Percentiles rank a stretch among this genome's conserved stretches.
Evolutionary conservation across 495 filamentous ascomycete species (phyloP).

Genomic region (Penicillium paradoxum): DNA sequence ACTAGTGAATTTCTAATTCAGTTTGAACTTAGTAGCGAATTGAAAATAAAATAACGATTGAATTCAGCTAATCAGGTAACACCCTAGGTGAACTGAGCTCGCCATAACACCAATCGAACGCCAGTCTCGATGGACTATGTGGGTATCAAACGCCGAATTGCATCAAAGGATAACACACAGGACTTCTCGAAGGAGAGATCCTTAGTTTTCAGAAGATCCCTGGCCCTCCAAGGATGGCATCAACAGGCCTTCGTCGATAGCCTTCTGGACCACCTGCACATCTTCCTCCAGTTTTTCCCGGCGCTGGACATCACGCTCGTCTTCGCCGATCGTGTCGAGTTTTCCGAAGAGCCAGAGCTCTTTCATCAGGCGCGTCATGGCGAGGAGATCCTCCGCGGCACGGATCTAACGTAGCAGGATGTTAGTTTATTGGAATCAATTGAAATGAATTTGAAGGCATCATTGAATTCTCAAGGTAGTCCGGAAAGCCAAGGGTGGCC

Average conservation of each 20-base stretch:
- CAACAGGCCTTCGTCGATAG: conserved; percentile 39
- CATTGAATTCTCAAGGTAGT: not conserved
- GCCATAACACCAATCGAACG: not conserved
- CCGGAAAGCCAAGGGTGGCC: not conserved
- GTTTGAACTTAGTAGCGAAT: too few relatives aligned
- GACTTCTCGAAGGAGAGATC: too few relatives aligned
- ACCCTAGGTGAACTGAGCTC: not conserved
- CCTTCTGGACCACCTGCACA: conserved; percentile 42
- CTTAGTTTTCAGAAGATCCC: not conserved
- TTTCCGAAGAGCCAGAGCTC: conserved; percentile 73
- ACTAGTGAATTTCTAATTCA: too few relatives aligned
- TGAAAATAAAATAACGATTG: not conserved
- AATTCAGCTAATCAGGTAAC: not conserved
- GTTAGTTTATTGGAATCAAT: not conserved
- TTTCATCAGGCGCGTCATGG: conserved; percentile 59
- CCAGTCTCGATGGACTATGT: not conserved
- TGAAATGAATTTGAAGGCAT: not conserved
- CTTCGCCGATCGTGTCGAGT: conserved; percentile 56
- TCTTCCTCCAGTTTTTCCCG: conserved; percentile 48
- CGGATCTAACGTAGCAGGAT: conserved; percentile 45
- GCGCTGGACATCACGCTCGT: conserved; percentile 37
- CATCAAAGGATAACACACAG: not conserved
- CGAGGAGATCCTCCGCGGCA: conserved; percentile 60
- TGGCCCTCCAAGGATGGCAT: conserved; percentile 17
- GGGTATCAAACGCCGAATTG: not conserved